Evolutionary conservation across 225 moss, liverwort and hornwort species (phyloP).

Genomic region (Asterella californica): DNA sequence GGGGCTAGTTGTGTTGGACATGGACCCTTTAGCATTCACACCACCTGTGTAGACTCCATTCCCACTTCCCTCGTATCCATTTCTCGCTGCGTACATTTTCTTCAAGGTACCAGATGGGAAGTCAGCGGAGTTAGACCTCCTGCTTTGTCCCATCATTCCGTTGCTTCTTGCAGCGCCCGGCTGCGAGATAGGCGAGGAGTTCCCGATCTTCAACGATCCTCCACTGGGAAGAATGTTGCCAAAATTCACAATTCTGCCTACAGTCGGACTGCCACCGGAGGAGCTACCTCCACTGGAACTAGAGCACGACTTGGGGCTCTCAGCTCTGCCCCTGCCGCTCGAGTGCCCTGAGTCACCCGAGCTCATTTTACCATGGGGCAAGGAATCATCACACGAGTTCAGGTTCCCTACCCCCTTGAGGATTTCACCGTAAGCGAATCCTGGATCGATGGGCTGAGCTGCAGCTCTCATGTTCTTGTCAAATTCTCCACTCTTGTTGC

Average conservation of each 20-base stretch:
- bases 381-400: conserved; percentile 37
- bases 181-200: conserved; percentile 24
- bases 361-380: conserved; percentile 7
- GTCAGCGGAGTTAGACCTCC: conserved; percentile 49
- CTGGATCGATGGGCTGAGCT: conserved; percentile 26
- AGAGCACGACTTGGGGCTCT: conserved; percentile 45
- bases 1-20: conserved; percentile 43
- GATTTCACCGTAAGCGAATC: conserved; percentile 43
- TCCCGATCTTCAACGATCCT: conserved; percentile 29
- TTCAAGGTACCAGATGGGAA: conserved; percentile 31
- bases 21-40: conserved; percentile 23
- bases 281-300: conserved; percentile 41
- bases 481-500: conserved; percentile 32
- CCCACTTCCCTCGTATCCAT: conserved; percentile 21
- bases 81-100: conserved; percentile 29
- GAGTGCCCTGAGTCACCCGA: conserved; percentile 26
- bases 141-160: conserved; percentile 31
- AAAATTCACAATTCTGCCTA: conserved; percentile 40
- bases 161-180: conserved; percentile 26
- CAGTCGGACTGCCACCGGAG: conserved; percentile 36
- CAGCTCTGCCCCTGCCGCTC: conserved; percentile 30
- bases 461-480: conserved; percentile 15
- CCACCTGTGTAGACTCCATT: conserved; percentile 13
- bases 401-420: conserved; percentile 46
- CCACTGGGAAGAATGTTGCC: conserved; percentile 47